Percentiles rank a stretch among this genome's conserved stretches.
Evolutionary conservation across 345 rosid species (phyloP).

Genomic region (Reutealis trisperma): DNA sequence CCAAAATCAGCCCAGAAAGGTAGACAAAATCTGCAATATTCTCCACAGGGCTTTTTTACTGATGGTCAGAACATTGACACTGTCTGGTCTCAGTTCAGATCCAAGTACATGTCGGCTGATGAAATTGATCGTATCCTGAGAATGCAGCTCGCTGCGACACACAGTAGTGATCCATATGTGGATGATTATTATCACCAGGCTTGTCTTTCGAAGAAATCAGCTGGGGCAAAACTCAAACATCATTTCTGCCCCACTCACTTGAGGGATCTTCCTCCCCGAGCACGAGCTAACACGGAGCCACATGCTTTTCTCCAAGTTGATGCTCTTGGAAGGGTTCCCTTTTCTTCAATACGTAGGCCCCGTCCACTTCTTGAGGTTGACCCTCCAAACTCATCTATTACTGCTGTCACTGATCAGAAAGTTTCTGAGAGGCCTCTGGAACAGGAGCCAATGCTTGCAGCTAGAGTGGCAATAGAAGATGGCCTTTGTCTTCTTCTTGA

Average conservation of each 20-base stretch:
- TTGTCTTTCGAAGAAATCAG: slow-evolving; percentile 74
- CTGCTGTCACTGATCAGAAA: slow-evolving; percentile 52
- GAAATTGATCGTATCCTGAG: slow-evolving; percentile 86
- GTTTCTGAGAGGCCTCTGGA: slow-evolving; percentile 83
- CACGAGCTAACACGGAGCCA: slow-evolving; percentile 70
- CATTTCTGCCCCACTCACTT: slow-evolving; percentile 87
- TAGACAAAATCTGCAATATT: slow-evolving; percentile 58
- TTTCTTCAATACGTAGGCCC: slow-evolving; percentile 97
- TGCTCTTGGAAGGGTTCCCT: slow-evolving; percentile 95
- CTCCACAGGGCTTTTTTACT: slow-evolving; percentile 58
- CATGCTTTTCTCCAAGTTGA: slow-evolving; percentile 98
- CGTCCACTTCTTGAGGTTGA: slow-evolving; percentile 98
- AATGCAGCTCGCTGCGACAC: slow-evolving; percentile 89
- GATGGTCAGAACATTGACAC: slow-evolving; percentile 43
- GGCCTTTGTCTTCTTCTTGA: slow-evolving; percentile 87
- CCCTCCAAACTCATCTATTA: slow-evolving; percentile 55
- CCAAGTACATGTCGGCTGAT: slow-evolving; percentile 76
- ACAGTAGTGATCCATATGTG: slow-evolving; percentile 90
- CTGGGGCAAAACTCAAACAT: slow-evolving; percentile 75
- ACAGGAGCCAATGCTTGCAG: slow-evolving; percentile 96
- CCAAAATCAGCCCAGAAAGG: slow-evolving; percentile 59
- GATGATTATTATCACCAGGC: slow-evolving; percentile 98
- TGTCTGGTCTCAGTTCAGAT: slow-evolving; percentile 73
- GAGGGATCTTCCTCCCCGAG: too few relatives aligned
- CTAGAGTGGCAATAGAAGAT: slow-evolving; percentile 92